phyloP scores from a whole-genome alignment of 345 rosid genomes.

The Draba incana region DNA sequence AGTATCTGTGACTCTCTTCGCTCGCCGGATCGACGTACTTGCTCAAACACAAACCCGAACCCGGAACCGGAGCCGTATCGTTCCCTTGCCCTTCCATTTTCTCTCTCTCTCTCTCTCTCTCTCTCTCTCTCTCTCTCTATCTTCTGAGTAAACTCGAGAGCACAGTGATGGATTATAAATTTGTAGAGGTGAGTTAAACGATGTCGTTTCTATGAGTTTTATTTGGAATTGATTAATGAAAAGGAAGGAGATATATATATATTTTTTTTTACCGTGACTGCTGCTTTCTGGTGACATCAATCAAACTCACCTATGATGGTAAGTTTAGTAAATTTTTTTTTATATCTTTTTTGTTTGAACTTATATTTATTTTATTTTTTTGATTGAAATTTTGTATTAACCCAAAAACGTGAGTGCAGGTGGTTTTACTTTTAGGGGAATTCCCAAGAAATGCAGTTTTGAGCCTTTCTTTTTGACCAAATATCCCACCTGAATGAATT shows the following conservation, averaged over 20 bases:
- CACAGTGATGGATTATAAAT: constrained; percentile 9
- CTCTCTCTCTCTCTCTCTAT: too few relatives aligned
- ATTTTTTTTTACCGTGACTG: background rate
- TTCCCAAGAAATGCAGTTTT: constrained; percentile 16
- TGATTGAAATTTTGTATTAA: too few relatives aligned
- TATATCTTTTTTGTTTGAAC: too few relatives aligned
- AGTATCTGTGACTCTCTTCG: constrained; percentile 73
- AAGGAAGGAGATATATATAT: background rate
- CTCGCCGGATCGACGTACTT: constrained; percentile 60
- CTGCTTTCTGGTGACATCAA: constrained; percentile 1
- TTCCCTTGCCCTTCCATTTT: constrained; percentile 40
- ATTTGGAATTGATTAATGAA: background rate
- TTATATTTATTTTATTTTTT: background rate
- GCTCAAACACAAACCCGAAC: constrained; percentile 49
- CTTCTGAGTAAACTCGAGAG: constrained; percentile 7
- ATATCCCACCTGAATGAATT: constrained; percentile 30
- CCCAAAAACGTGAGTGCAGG: too few relatives aligned
- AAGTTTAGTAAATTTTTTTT: background rate
- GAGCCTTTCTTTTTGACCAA: background rate
- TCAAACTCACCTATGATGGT: background rate
- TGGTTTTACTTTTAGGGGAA: background rate
- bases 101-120: background rate
- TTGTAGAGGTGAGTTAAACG: background rate
- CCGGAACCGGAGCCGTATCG: constrained; percentile 24
- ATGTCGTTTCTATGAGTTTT: constrained; percentile 1